Conservation (phyloP, 2,329 filamentous ascomycete species). For the Xylariaceae sp. region DNA sequence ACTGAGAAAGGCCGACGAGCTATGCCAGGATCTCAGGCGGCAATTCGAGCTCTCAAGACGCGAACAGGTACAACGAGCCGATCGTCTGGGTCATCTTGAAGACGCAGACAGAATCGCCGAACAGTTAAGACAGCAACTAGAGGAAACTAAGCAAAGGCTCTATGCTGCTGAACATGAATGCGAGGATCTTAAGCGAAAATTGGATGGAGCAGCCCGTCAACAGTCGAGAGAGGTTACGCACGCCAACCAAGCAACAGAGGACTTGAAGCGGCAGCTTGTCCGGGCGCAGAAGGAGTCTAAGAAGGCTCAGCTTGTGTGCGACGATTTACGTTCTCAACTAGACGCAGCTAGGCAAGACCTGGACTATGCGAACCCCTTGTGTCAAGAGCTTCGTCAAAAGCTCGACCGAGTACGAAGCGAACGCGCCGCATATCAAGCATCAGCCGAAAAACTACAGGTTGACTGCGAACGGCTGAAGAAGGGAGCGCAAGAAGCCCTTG, state of each 20-base stretch:
- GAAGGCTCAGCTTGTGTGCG: constrained; percentile 57
- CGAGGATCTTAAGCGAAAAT: constrained; percentile 36
- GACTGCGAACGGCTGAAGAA: constrained; percentile 57
- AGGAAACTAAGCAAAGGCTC: constrained; percentile 70
- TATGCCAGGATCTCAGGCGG: constrained; percentile 52
- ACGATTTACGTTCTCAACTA: constrained; percentile 44
- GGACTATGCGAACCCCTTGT: constrained; percentile 37
- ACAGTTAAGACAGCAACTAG: constrained; percentile 47
- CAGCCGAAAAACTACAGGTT: constrained; percentile 60
- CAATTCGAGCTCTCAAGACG: constrained; percentile 48
- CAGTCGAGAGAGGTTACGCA: constrained; percentile 52
- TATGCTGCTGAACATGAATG: constrained; percentile 62
- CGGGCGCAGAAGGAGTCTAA: constrained; percentile 57
- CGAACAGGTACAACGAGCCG: constrained; percentile 32
- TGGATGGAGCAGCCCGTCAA: constrained; percentile 46
- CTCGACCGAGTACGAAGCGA: constrained; percentile 74
- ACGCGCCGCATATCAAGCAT: constrained; percentile 61
- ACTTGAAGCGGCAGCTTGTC: constrained; percentile 34
- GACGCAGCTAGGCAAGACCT: constrained; percentile 34
- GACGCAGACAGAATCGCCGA: constrained; percentile 43
- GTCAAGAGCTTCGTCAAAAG: constrained; percentile 64
- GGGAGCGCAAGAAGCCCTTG: constrained; percentile 47
- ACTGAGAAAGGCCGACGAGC: constrained; percentile 51
- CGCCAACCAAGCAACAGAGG: constrained; percentile 34
- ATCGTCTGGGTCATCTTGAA: constrained; percentile 32